These are phyloP conservation scores for Penicillium capsulatum DNA, from an alignment of 2,329 filamentous ascomycete genomes.

Conservation along the genomic window DNA sequence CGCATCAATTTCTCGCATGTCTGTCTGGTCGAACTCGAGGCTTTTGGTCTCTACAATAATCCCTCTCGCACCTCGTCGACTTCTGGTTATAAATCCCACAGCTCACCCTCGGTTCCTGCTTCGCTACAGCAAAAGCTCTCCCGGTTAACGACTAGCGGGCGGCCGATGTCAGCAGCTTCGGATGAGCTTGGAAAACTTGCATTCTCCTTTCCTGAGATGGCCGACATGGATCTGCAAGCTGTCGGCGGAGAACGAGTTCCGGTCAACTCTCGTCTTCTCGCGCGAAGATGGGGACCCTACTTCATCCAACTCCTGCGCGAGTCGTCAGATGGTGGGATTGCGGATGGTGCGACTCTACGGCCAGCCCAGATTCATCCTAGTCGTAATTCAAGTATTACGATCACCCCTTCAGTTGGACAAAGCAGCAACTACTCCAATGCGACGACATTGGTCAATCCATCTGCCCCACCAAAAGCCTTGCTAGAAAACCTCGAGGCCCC, in stretches of 20 bases:
- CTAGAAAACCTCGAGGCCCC: conserved; percentile 49
- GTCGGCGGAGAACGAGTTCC: conserved; percentile 87
- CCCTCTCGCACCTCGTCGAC: conserved; percentile 72
- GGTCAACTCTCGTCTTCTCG: conserved; percentile 84
- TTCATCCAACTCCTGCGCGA: conserved; percentile 89
- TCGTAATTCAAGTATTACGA: conserved; percentile 79
- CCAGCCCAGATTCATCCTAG: conserved; percentile 57
- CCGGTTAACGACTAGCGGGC: conserved; percentile 65
- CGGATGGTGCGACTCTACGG: conserved; percentile 69
- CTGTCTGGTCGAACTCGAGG: conserved; percentile 94
- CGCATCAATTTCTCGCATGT: conserved; percentile 97
- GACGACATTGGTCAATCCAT: conserved; percentile 38
- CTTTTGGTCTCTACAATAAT: conserved; percentile 96
- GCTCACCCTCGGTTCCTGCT: conserved; percentile 61
- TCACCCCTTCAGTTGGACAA: conserved; percentile 58
- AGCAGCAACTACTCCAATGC: conserved; percentile 42
- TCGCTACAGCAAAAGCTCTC: conserved; percentile 48
- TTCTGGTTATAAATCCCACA: conserved; percentile 80
- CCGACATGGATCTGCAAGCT: conserved; percentile 95
- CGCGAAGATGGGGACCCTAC: conserved; percentile 88
- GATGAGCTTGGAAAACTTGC: conserved; percentile 82
- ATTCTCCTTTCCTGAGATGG: conserved; percentile 73
- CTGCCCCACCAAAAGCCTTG: conserved; percentile 30
- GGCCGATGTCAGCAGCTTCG: conserved; percentile 70
- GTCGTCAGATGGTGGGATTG: conserved; percentile 65